Conservation (phyloP, 2,329 filamentous ascomycete species). For the Mycosphaerella sp. region DNA sequence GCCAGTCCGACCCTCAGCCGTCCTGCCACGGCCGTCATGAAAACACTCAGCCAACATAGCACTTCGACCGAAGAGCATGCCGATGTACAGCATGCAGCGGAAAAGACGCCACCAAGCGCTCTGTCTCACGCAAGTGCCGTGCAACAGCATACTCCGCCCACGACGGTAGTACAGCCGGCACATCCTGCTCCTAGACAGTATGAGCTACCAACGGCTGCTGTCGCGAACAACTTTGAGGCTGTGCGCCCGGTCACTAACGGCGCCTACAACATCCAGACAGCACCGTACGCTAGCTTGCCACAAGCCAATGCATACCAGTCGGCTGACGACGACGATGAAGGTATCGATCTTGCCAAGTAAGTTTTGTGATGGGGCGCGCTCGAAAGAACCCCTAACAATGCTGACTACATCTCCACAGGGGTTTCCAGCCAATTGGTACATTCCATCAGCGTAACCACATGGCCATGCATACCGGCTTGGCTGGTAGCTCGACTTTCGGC, state of each 20-base stretch:
- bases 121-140: conserved; percentile 14
- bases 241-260: conserved; percentile 14
- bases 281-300: conserved; percentile 7
- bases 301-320: conserved; percentile 26
- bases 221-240: conserved; percentile 20
- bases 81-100: conserved; percentile 9
- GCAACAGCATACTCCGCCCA: conserved; percentile 25
- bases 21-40: conserved; percentile 30
- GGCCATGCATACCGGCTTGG: conserved; percentile 25
- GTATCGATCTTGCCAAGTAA: conserved; percentile 47
- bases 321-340: conserved; percentile 39
- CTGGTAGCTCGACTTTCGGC: conserved; percentile 14
- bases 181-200: conserved; percentile 19
- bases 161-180: conserved; percentile 18
- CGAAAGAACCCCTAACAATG: background rate
- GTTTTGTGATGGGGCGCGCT: conserved; percentile 17
- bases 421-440: conserved; percentile 46
- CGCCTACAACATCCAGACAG: conserved; percentile 3
- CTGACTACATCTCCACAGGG: conserved; percentile 32
- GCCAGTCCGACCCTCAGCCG: conserved; percentile 31
- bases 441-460: conserved; percentile 39
- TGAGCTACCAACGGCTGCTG: conserved; percentile 21
- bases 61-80: conserved; percentile 14
- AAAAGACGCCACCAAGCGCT: conserved; percentile 21
- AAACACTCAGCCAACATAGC: conserved; percentile 29